A percentile compares a stretch with the other conserved stretches of the same genome.
Evolutionary conservation across 176 grass and related monocot genomes (phyloP).

Genomic region (Hsuehochloa calcarea): DNA sequence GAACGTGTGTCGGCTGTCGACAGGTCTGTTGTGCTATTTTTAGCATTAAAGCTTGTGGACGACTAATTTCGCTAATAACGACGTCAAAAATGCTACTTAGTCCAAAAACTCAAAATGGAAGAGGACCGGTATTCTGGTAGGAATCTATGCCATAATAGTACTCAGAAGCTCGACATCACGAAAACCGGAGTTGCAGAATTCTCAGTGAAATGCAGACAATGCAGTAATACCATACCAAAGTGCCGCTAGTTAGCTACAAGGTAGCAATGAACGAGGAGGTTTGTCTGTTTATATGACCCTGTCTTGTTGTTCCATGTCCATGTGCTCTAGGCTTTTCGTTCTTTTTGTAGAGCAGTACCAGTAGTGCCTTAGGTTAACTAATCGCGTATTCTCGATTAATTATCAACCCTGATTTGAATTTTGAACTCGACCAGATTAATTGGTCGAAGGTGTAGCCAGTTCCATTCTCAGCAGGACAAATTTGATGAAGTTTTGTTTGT

Average conservation of each 20-base stretch:
- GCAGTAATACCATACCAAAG: not conserved
- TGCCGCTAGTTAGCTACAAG: not conserved
- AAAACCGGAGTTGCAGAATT: not conserved
- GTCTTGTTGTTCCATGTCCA: not conserved
- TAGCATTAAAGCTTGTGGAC: too few relatives aligned
- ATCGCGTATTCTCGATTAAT: not conserved
- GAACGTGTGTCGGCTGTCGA: too few relatives aligned
- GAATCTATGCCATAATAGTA: not conserved
- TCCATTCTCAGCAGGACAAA: not conserved
- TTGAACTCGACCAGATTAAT: not conserved
- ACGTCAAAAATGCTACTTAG: too few relatives aligned
- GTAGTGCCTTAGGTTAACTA: not conserved
- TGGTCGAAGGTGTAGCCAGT: not conserved
- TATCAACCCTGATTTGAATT: not conserved
- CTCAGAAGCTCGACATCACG: not conserved
- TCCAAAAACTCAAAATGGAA: not conserved
- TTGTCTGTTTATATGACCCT: not conserved
- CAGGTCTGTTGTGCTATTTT: too few relatives aligned
- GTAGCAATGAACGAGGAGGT: not conserved
- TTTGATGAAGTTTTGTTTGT: not conserved
- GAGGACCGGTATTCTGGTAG: not conserved
- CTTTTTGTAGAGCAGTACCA: not conserved
- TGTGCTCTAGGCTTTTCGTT: not conserved
- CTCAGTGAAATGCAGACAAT: not conserved
- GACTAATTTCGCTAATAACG: too few relatives aligned